phyloP scores from a whole-genome alignment of 768 basidiomycete species.

The Sarcomyxa edulis region DNA sequence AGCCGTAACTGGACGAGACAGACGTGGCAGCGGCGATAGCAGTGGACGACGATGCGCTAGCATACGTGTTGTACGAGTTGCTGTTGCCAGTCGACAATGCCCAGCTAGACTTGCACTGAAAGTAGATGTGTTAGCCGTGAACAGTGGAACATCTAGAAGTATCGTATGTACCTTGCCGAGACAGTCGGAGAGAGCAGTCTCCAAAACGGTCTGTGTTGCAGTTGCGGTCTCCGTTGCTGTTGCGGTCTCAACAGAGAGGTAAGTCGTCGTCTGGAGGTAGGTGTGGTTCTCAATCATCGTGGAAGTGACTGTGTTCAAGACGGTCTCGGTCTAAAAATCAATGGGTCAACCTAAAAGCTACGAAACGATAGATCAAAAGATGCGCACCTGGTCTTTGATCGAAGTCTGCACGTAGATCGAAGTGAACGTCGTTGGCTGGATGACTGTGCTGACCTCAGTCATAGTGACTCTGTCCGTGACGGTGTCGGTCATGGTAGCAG shows the following conservation, averaged over 20 bases:
- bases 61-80: slow-evolving; percentile 44
- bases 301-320: slow-evolving; percentile 50
- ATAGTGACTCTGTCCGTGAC: slow-evolving; percentile 50
- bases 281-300: slow-evolving; percentile 47
- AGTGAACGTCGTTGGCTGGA: slow-evolving; percentile 55
- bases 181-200: slow-evolving; percentile 51
- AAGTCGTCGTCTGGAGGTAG: slow-evolving; percentile 43
- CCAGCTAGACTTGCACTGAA: slow-evolving; percentile 56
- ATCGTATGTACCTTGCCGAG: slow-evolving; percentile 36
- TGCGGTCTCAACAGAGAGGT: slow-evolving; percentile 42
- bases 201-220: slow-evolving; percentile 32
- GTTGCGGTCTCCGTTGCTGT: slow-evolving; percentile 43
- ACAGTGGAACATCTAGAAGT: slow-evolving; percentile 1
- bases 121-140: slow-evolving; percentile 11
- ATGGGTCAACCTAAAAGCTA: slow-evolving; percentile 4
- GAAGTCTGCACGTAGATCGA: slow-evolving; percentile 50
- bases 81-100: slow-evolving; percentile 46
- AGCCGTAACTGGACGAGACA: not conserved
- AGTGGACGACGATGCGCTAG: slow-evolving; percentile 21
- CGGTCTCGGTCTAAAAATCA: slow-evolving; percentile 49
- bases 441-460: slow-evolving; percentile 44
- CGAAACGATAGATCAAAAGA: slow-evolving; percentile 3
- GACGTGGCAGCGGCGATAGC: slow-evolving; percentile 1
- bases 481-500: slow-evolving; percentile 50
- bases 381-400: slow-evolving; percentile 50